These are phyloP conservation scores for Marasmius sp. DNA, from an alignment of 1,284 basidiomycete genomes.

Conservation along the genomic window DNA sequence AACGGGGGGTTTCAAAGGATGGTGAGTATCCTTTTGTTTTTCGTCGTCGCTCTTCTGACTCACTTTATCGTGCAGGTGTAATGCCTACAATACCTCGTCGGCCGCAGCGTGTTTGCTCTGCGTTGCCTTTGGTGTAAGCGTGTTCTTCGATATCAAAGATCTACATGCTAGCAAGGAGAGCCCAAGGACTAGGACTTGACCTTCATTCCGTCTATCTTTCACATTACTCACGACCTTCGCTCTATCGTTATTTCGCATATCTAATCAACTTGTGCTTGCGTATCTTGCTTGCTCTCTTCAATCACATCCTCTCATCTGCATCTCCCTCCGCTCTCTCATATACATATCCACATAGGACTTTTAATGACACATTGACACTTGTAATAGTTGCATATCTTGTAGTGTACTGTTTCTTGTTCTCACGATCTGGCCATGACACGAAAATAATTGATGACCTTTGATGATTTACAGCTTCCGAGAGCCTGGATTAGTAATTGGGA, in stretches of 20 bases:
- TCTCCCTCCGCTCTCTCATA: background rate
- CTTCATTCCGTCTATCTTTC: background rate
- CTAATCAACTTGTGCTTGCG: background rate
- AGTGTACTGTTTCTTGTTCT: too few relatives aligned
- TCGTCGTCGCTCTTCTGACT: background rate
- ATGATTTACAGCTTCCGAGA: too few relatives aligned
- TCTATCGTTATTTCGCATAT: background rate
- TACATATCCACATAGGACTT: background rate
- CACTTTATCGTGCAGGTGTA: constrained; percentile 50
- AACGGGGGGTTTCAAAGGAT: constrained; percentile 58
- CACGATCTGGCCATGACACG: too few relatives aligned
- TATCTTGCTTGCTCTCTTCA: background rate
- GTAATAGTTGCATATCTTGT: too few relatives aligned
- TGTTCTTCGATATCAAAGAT: constrained; percentile 69
- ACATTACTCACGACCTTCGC: background rate
- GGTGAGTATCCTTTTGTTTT: constrained; percentile 40
- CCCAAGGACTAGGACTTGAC: constrained; percentile 38
- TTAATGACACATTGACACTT: too few relatives aligned
- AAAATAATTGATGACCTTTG: too few relatives aligned
- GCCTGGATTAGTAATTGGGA: too few relatives aligned
- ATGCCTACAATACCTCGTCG: constrained; percentile 64
- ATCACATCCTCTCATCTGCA: background rate
- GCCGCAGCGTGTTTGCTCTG: constrained; percentile 59
- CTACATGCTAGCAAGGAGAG: constrained; percentile 53
- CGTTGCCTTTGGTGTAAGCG: constrained; percentile 52